Base-by-base conservation (phyloP, 2,329 filamentous ascomycete genomes). In the Penicillium sp. region DNA sequence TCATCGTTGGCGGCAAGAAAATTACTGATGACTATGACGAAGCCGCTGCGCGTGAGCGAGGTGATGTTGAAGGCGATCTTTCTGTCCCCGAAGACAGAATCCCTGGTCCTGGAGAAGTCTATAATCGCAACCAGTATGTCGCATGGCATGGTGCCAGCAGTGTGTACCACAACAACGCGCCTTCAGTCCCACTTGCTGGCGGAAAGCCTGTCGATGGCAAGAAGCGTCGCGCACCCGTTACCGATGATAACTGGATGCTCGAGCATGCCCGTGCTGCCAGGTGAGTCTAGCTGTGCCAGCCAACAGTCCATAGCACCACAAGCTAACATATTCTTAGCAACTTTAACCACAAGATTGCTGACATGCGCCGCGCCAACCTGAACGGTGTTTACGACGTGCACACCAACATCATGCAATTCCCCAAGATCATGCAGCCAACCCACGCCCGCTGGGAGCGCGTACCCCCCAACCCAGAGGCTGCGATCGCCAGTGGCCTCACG, bases 101-200 rank as follows among this genome's bases (percentile, higher is more conserved):
- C 40, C 83, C 92, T 24, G 82, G 83, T 8, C 79, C 81, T n/a
- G 89, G 88, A 38, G 88, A 95, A 70, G 81, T 87, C n/a, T 99
- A 99, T 81, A 97, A 99, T 80, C 92, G 93, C 77, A 99, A 99
- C 70, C 92, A 97, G 72, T 99, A 97, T 69, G 94, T 99, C 27
- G 94, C 94, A 27, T 99, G 94, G 94, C 92, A 96, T 71, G 94
- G 94, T 46, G 94, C 94, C 45, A 97, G 93, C 72, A 88, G 90
- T 38, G 94, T 99, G 22, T 99, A 99, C 71, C 92, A 97, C 71
- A 91, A 89, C 11, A 87, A 86, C 53, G 84, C 82, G 1, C 90
- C 91, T 1, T 86, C 88, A 21, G 85, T 90, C n/a, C 90, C 91
- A 2, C 79, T 88, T 54, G 86, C 85, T 31, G 86, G 81, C 56